phyloP scores from a whole-genome alignment of 1,139 yeast genomes.

The Geotrichum candidum region DNA sequence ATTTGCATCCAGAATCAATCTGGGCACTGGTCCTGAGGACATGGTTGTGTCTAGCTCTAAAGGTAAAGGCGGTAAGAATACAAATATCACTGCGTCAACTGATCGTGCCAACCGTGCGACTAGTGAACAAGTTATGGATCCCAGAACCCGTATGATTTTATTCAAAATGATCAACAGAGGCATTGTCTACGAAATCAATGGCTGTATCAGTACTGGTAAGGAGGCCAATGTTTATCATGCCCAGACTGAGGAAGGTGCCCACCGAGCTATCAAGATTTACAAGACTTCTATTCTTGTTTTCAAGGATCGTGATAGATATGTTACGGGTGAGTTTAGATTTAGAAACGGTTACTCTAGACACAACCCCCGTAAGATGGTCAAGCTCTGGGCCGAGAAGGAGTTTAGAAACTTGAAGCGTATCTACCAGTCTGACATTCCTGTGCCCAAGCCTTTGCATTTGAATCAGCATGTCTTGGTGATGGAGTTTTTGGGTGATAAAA shows the following conservation, averaged over 20 bases:
- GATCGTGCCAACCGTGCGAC: constrained; percentile 95
- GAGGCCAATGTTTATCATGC: constrained; percentile 98
- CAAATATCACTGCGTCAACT: constrained; percentile 13
- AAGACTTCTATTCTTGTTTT: constrained; percentile 94
- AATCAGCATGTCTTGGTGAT: constrained; percentile 88
- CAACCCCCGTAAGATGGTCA: constrained; percentile 95
- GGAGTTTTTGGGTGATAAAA: constrained; percentile 75
- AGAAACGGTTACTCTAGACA: constrained; percentile 77
- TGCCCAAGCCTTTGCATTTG: constrained; percentile 86
- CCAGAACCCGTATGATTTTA: constrained; percentile 80
- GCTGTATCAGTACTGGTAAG: constrained; percentile 94
- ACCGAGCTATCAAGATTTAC: constrained; percentile 81
- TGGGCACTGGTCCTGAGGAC: constrained; percentile 18
- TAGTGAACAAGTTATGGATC: constrained; percentile 93
- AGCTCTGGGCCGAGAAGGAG: constrained; percentile 98
- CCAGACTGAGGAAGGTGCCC: constrained; percentile 53
- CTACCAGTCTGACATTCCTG: constrained; percentile 71
- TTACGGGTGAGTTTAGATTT: constrained; percentile 92
- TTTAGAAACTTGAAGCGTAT: constrained; percentile 85
- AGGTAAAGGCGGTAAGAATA: constrained; percentile 17
- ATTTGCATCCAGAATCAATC: constrained; percentile 17
- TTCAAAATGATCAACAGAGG: constrained; percentile 80
- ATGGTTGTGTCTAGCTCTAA: constrained; percentile 17
- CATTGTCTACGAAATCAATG: constrained; percentile 76
- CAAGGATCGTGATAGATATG: constrained; percentile 92